phyloP scores from a whole-genome alignment of 2,329 filamentous ascomycete species.

The Trichoderma gracile region DNA sequence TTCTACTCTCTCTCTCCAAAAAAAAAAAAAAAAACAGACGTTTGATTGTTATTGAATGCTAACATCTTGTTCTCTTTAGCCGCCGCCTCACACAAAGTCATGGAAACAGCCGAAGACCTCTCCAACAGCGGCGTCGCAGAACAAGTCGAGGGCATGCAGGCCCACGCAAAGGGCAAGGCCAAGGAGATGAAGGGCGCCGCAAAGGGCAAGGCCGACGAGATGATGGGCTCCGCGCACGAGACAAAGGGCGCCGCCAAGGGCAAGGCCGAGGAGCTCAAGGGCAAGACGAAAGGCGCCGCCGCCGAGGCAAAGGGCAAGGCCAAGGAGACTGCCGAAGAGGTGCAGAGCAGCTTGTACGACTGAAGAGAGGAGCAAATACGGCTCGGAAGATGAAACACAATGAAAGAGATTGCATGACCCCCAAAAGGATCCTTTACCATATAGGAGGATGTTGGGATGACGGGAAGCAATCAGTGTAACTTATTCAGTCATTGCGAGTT shows the following conservation, averaged over 20 bases:
- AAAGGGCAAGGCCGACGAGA: slow-evolving; percentile 41
- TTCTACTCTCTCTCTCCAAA: no score
- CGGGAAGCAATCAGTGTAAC: neutral
- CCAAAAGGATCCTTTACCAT: neutral
- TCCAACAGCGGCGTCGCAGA: slow-evolving; percentile 40
- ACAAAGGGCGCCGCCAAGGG: slow-evolving; percentile 45
- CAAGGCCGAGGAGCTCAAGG: slow-evolving; percentile 40
- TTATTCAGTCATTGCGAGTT: slow-evolving; percentile 7
- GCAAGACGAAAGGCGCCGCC: slow-evolving; percentile 45
- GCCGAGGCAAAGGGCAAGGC: slow-evolving; percentile 48
- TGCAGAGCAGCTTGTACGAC: slow-evolving; percentile 41
- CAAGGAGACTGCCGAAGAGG: slow-evolving; percentile 46
- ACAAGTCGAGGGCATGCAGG: slow-evolving; percentile 37
- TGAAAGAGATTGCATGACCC: neutral
- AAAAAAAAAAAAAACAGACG: no score
- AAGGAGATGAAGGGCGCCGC: slow-evolving; percentile 37
- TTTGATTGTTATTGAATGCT: no score
- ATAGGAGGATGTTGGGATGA: neutral
- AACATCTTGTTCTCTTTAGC: slow-evolving; percentile 33
- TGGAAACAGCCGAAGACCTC: slow-evolving; percentile 45
- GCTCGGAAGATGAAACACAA: neutral
- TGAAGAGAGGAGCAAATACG: neutral
- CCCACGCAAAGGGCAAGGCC: slow-evolving; percentile 42
- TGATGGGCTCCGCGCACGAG: slow-evolving; percentile 42
- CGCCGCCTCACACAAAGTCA: slow-evolving; percentile 49